These are phyloP conservation scores for Corymbia calophylla DNA, from an alignment of 441 rosid species.

Conservation along the genomic window DNA sequence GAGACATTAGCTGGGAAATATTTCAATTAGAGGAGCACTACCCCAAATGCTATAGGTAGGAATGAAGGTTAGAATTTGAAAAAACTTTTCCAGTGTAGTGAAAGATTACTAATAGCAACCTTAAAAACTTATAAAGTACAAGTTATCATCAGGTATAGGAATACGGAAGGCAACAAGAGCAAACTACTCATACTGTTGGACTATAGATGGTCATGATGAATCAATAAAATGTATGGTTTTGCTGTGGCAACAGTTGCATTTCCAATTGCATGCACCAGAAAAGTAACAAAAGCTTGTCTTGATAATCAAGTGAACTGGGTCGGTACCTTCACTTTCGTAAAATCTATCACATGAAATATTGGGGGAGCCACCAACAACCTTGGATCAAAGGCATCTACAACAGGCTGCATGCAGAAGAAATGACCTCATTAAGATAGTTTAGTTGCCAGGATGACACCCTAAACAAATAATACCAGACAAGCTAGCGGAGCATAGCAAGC, in stretches of 20 bases:
- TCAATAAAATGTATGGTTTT: not conserved
- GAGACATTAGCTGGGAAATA: not conserved
- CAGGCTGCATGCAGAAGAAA: constrained; percentile 53
- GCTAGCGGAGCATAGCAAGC: not conserved
- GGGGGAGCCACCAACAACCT: constrained; percentile 90
- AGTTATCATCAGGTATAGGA: not conserved
- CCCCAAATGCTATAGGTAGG: not conserved
- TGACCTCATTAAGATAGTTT: not conserved
- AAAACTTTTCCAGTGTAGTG: not conserved
- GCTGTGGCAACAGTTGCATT: not conserved
- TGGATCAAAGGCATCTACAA: constrained; percentile 98
- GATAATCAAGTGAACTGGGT: not conserved
- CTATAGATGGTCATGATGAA: not conserved
- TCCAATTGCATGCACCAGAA: not conserved
- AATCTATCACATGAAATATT: constrained; percentile 55
- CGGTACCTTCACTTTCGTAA: constrained; percentile 64
- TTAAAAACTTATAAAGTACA: not conserved
- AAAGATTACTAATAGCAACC: not conserved
- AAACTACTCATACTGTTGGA: not conserved
- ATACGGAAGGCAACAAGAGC: not conserved
- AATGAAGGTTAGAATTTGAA: not conserved
- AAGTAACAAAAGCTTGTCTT: not conserved
- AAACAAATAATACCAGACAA: not conserved
- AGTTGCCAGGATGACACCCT: not conserved
- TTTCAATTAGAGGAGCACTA: not conserved